Evolutionary conservation across 257 asterid species (phyloP), one percentile per base, ranked within the genome.

Genomic region (Jaltomata sinuosa): DNA sequence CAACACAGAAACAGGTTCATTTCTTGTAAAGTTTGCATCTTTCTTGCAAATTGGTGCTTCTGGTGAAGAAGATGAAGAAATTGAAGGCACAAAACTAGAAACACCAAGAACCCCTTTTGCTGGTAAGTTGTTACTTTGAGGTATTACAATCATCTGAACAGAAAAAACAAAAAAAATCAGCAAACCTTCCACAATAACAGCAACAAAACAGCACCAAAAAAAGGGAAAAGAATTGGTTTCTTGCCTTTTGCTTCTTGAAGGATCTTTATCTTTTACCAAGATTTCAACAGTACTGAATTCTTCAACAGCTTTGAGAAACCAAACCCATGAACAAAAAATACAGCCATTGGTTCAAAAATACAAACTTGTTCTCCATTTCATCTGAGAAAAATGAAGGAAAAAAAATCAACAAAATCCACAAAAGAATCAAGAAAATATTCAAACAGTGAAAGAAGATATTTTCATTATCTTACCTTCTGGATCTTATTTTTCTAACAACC

Each of bases 1-100:
- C 87, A 92, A 83, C 67, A 90, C 90, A 83, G 93, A 90, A 27
- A 89, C 84, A 25, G 91, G 93, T 61, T 92, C 95, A 79, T 87
- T 88, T 36, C 83, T 71, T 6, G 87, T 53, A 89, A 89, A 90
- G 84, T 40, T 81, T 14, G 82, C 25, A 18, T 77, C 64, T 77
- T 77, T 49, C 25, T 49, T 77, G 47, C 62, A 77, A 77, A 77
- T 77, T 49, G 40, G 29, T 77, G 27, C 82, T 77, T 77, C 82
- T 77, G 83, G 69, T 57, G 83, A 82, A 32, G 90, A 59, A 71
- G 84, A 67, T 10, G 90, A 61, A 72, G 85, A 68, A 25, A 84
- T 78, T 82, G 85, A 72, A 87, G 88, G 83, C 69, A 82, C 84
- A 87, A 87, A 87, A 42, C 79, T 36, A 49, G 83, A 55, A 83